Conservation (phyloP, 352 stramenopile genomes). For the Phytopythium vexans region DNA sequence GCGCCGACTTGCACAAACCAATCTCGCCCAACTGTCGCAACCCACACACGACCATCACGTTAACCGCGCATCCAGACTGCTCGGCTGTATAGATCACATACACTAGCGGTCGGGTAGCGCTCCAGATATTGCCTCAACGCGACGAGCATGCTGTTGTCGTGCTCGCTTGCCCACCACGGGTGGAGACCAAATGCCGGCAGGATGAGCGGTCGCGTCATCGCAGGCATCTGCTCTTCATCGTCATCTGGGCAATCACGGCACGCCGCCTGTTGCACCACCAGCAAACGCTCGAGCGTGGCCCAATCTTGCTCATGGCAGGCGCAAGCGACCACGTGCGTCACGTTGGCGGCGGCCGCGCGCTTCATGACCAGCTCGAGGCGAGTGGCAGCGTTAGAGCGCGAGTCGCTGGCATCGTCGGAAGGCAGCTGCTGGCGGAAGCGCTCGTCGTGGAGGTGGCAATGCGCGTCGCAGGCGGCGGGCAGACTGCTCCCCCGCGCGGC, state of each 20-base stretch:
- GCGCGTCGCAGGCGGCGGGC: conserved; percentile 28
- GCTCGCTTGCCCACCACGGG: conserved; percentile 61
- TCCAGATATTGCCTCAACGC: conserved; percentile 29
- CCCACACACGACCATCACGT: not conserved
- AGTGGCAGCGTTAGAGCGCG: conserved; percentile 2
- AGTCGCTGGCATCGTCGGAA: conserved; percentile 2
- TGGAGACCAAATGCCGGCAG: conserved; percentile 68
- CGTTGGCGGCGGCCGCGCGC: conserved; percentile 24
- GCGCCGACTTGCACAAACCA: conserved; percentile 66
- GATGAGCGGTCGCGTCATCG: conserved; percentile 16
- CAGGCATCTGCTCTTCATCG: not conserved
- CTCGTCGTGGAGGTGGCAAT: conserved; percentile 73
- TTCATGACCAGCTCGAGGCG: conserved; percentile 29
- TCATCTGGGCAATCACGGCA: not conserved
- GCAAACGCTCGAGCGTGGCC: conserved; percentile 40
- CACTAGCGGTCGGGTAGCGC: conserved; percentile 38
- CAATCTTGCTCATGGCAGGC: conserved; percentile 67
- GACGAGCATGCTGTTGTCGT: conserved; percentile 21
- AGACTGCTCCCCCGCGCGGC: no score
- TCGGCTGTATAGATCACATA: conserved; percentile 16
- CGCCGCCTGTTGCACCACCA: conserved; percentile 7
- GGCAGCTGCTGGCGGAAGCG: conserved; percentile 14
- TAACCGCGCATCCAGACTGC: not conserved
- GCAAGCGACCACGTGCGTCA: conserved; percentile 59
- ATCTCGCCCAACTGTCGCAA: conserved; percentile 61